These are phyloP conservation scores for Raffaelea arxii DNA, from an alignment of 2,329 filamentous ascomycete genomes.

Conservation along the genomic window DNA sequence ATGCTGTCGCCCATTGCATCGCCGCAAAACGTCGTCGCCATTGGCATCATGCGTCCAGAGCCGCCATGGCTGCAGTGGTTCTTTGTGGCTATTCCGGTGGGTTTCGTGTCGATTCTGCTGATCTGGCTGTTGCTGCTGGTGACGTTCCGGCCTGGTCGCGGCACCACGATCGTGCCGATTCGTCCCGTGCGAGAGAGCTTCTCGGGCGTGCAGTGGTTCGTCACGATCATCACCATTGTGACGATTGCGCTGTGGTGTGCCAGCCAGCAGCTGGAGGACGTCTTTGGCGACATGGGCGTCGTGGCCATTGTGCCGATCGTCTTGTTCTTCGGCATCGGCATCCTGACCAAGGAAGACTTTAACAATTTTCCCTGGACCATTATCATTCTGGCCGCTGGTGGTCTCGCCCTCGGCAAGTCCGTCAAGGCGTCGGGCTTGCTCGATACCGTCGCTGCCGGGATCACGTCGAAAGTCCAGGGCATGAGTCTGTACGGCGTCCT, in stretches of 20 bases:
- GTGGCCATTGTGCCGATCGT: conserved; percentile 94
- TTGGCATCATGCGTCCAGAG: conserved; percentile 88
- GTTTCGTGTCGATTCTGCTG: conserved; percentile 73
- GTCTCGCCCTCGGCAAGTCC: conserved; percentile 83
- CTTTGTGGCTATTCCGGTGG: conserved; percentile 88
- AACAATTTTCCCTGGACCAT: conserved; percentile 99
- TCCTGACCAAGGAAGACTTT: conserved; percentile 97
- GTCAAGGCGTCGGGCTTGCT: conserved; percentile 89
- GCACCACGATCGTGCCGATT: conserved; percentile 85
- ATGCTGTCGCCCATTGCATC: conserved; percentile 96
- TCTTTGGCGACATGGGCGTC: conserved; percentile 97
- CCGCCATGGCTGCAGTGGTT: conserved; percentile 97
- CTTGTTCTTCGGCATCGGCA: conserved; percentile 91
- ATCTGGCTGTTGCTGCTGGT: conserved; percentile 84
- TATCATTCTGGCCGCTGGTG: conserved; percentile 93
- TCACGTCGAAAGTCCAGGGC: conserved; percentile 63
- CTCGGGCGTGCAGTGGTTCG: conserved; percentile 85
- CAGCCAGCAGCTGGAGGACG: conserved; percentile 73
- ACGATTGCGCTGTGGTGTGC: conserved; percentile 92
- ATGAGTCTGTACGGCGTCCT: conserved; percentile 80
- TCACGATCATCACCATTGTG: conserved; percentile 67
- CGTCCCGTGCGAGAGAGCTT: conserved; percentile 83
- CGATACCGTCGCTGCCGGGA: conserved; percentile 72
- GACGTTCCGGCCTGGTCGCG: conserved; percentile 75
- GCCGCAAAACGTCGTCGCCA: conserved; percentile 91